Evolutionary conservation across 306 rosid genomes (phyloP).

Genomic region (Sesbania bispinosa): DNA sequence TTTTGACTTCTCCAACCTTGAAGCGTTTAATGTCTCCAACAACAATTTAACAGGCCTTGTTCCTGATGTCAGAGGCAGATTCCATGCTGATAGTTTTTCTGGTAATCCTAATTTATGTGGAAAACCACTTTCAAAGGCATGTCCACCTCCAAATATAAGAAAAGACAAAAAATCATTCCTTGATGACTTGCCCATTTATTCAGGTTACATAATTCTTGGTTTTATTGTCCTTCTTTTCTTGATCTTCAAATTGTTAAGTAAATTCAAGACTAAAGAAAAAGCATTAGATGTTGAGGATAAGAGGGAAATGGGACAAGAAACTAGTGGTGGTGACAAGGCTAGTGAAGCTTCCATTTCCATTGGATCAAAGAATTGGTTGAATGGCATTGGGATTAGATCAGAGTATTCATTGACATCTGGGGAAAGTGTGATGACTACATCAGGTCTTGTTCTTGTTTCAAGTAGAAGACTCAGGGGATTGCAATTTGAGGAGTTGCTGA

Average conservation of each 20-base stretch:
- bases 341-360: constrained; percentile 33
- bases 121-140: constrained; percentile 35
- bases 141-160: constrained; percentile 31
- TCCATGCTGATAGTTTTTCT: constrained; percentile 43
- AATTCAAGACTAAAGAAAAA: constrained; percentile 18
- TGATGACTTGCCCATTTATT: constrained; percentile 29
- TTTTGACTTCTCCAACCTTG: constrained; percentile 53
- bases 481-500: constrained; percentile 61
- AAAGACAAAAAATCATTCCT: not conserved
- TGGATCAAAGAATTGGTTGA: constrained; percentile 28
- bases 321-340: constrained; percentile 23
- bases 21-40: constrained; percentile 51
- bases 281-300: constrained; percentile 10
- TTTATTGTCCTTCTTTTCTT: constrained; percentile 32
- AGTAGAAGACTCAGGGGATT: constrained; percentile 34
- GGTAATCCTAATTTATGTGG: constrained; percentile 68
- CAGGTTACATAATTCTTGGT: constrained; percentile 48
- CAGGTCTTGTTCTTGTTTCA: constrained; percentile 44
- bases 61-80: constrained; percentile 43
- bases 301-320: constrained; percentile 22
- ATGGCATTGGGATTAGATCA: constrained; percentile 25
- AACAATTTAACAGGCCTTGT: constrained; percentile 48
- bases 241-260: constrained; percentile 3
- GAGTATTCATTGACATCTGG: constrained; percentile 51
- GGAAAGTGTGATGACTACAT: constrained; percentile 41